Percentiles rank a stretch among this genome's conserved stretches.
Conservation (phyloP, 768 basidiomycete species). For the Tephrocybe sp. region DNA sequence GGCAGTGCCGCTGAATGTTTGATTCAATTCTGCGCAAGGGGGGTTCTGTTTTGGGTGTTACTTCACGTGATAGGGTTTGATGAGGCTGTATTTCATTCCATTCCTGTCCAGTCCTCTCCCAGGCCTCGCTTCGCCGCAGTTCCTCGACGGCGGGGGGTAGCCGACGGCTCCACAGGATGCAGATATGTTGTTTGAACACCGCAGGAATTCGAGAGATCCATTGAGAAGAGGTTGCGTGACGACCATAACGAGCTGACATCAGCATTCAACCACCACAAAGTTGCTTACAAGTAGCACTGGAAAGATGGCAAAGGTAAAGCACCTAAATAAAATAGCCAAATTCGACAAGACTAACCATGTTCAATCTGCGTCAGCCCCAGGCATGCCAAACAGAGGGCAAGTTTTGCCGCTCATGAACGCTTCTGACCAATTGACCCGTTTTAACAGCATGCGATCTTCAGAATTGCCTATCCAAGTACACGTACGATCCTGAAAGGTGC, state of each 20-base stretch:
- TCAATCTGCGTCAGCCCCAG: slow-evolving; percentile 1
- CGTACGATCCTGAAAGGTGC: slow-evolving; percentile 17
- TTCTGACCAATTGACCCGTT: not conserved
- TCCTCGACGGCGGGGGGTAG: too few relatives aligned
- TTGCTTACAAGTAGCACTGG: too few relatives aligned
- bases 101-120: too few relatives aligned
- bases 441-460: slow-evolving; percentile 18
- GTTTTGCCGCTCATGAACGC: not conserved
- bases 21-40: not conserved
- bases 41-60: too few relatives aligned
- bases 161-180: too few relatives aligned
- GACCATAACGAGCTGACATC: not conserved
- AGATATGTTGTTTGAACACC: too few relatives aligned
- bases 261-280: not conserved
- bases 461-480: slow-evolving; percentile 15
- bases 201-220: too few relatives aligned
- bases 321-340: not conserved
- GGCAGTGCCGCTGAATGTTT: not conserved
- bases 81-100: not conserved
- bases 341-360: not conserved
- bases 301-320: not conserved
- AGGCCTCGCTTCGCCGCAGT: too few relatives aligned
- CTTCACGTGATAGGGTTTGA: slow-evolving; percentile 3
- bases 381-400: slow-evolving; percentile 11
- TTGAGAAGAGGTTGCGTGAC: too few relatives aligned